Evolutionary conservation across 2,329 filamentous ascomycete species (phyloP), one percentile per base, ranked within the genome.

Genomic region (Hymenoscyphus repandus): DNA sequence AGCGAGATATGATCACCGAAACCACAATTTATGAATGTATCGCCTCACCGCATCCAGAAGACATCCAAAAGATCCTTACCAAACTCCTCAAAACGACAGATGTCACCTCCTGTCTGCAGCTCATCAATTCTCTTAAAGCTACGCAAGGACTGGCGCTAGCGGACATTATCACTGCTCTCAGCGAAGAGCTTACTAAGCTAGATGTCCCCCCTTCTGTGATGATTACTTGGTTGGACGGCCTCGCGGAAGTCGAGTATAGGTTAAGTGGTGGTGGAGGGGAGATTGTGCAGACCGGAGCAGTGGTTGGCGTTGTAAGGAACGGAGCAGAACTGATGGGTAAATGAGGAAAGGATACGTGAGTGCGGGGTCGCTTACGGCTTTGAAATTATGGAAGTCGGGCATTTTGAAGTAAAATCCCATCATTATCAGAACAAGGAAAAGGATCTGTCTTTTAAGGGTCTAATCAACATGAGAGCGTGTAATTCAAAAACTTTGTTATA

Each of bases 11-110:
- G 59, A 96, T 96, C 59, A 96, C 88, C 33, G 87, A 96, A 66
- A 90, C 88, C 17, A 85, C 83, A 6, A 97, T 99, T 64, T 99
- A 96, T 75, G 91, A 90, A 69, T 99, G 93, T 70, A 95, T 99
- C 65, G 93, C 93, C 7, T 92, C 92, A 1, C 93, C 93, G 3
- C 91, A 95, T 59, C 93, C 93, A 0, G 82, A 85, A 20, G 92
- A 96, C 62, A 90, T 97, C 64, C 78, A 81, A 58, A 82, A 87
- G 61, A 97, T 99, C 48, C 77, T 91, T 58, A 79, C 86, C 58
- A 95, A 90, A 0, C 77, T 99, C 31, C 79, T 97, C 27, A 83
- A 80, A 49, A 96, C 88, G 1, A 80, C 83, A 48, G 92, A 99
- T 65, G 88, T 99, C 44, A 95, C 88, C 1, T 89, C 88, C 32